phyloP scores from a whole-genome alignment of 345 rosid genomes.

The Hibiscus mutabilis region DNA sequence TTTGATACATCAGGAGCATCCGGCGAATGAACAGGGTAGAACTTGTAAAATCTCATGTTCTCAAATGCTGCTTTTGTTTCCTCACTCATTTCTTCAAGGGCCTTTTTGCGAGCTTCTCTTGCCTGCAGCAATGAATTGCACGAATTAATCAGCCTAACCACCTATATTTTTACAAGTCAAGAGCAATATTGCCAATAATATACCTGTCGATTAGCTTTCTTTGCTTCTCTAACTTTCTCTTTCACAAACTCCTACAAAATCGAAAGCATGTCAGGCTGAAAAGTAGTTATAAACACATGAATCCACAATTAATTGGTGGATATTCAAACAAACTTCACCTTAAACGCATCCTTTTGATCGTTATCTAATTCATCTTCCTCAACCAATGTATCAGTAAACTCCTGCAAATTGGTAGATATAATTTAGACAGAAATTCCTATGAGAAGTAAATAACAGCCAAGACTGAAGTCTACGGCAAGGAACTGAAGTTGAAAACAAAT shows the following conservation, averaged over 20 bases:
- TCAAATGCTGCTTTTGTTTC: slow-evolving; percentile 58
- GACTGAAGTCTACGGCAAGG: not conserved
- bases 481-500: not conserved
- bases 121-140: slow-evolving; percentile 41
- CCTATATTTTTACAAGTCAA: not conserved
- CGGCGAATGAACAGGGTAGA: slow-evolving; percentile 66
- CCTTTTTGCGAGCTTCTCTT: slow-evolving; percentile 73
- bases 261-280: not conserved
- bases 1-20: slow-evolving; percentile 69
- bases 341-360: slow-evolving; percentile 78
- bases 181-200: not conserved
- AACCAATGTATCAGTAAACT: slow-evolving; percentile 54
- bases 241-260: slow-evolving; percentile 61
- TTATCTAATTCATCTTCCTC: slow-evolving; percentile 52
- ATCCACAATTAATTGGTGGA: slow-evolving; percentile 7
- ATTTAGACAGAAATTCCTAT: not conserved
- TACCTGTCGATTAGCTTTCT: slow-evolving; percentile 83
- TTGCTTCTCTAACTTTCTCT: slow-evolving; percentile 81
- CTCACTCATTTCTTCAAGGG: slow-evolving; percentile 76
- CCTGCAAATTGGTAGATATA: slow-evolving; percentile 36
- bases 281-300: not conserved
- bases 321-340: slow-evolving; percentile 31
- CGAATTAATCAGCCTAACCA: slow-evolving; percentile 3
- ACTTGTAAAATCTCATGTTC: slow-evolving; percentile 81
- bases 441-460: not conserved